Evolutionary conservation across 495 filamentous ascomycete genomes (phyloP), one percentile per base, ranked within the genome.

Genomic region (Annulohypoxylon moriforme): DNA sequence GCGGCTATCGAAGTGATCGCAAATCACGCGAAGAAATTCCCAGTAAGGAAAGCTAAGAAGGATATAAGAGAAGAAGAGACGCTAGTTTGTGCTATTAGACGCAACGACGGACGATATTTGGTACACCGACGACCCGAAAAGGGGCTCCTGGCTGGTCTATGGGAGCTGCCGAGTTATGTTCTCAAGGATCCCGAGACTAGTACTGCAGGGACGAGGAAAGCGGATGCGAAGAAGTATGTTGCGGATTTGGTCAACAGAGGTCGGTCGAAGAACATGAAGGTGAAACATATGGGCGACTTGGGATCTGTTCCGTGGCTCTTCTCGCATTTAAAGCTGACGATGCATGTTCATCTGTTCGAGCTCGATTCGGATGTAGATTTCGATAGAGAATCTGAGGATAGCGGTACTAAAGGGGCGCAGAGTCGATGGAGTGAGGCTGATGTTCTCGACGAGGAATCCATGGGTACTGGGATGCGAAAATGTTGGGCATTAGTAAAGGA

Each of bases 391-490:
- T 13, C 7, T 7, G 36, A 59, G 22, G 13, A 46, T 65, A 11
- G 24, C 11, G 9, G 14, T 3, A 29, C 18, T n/a, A 16, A 34
- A 29, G 20, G 16, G 25, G 8, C 24, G 27, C 60, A 25, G 38
- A 70, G 61, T 38, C 75, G 75, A 20, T 84, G 82, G 83, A 73
- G 75, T 1, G 68, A 72, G 13, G 13, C 22, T 0, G 68, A 60
- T 1, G 75, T 78, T 14, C 60, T 84, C 0, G 80, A 84, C 5
- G 52, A 44, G 0, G 81, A 82, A 52, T 81, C 79, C 1, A 84
- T 85, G 82, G 83, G 83, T 0, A 84, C 82, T 0, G 83, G 83
- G 0, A 85, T 85, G 82, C 77, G 78, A 16, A 81, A 82, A 42
- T 85, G 83, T 60, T 85, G 82, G 82, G 68, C 76, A 1, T 60